A percentile compares a stretch with the other conserved stretches of the same genome.
phyloP scores from a whole-genome alignment of 176 grass and related monocot genomes.

The Cymbopogon citratus region DNA sequence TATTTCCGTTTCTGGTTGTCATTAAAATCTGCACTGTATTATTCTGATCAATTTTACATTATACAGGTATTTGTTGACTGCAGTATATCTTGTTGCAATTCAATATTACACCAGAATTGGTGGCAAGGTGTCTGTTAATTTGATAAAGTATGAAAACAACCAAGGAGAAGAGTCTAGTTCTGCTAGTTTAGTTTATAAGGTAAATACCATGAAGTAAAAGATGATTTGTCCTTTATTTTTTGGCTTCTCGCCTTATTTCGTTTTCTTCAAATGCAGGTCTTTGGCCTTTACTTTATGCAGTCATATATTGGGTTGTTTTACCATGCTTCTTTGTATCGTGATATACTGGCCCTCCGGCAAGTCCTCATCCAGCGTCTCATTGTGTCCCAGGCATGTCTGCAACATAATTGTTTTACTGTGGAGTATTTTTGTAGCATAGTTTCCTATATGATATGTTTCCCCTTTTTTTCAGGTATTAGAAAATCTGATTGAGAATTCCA shows the following conservation, averaged over 20 bases:
- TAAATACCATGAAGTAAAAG: conserved; percentile 36
- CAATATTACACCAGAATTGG: conserved; percentile 96
- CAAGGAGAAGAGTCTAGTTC: conserved; percentile 93
- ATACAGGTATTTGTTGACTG: conserved; percentile 82
- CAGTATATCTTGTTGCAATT: conserved; percentile 90
- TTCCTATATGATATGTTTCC: conserved; percentile 14
- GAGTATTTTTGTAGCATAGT: neutral
- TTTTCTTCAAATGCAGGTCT: conserved; percentile 50
- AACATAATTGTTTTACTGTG: neutral
- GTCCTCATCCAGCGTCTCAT: conserved; percentile 92
- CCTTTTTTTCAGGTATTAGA: conserved; percentile 70
- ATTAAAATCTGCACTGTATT: neutral
- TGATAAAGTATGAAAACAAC: conserved; percentile 97
- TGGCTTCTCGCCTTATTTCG: conserved; percentile 6
- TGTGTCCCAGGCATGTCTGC: conserved; percentile 74
- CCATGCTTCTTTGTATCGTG: conserved; percentile 69
- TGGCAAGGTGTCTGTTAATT: conserved; percentile 83
- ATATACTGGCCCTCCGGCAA: conserved; percentile 69
- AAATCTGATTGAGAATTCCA: conserved; percentile 95
- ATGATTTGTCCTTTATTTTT: neutral
- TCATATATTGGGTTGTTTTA: conserved; percentile 99
- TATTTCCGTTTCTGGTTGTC: neutral
- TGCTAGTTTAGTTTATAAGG: conserved; percentile 99
- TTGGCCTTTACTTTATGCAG: conserved; percentile 98
- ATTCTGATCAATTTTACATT: conserved; percentile 18